A percentile compares a stretch with the other conserved stretches of the same genome.
phyloP scores from a whole-genome alignment of 2,329 filamentous ascomycete species.

The Sporothrix brunneoviolacea region DNA sequence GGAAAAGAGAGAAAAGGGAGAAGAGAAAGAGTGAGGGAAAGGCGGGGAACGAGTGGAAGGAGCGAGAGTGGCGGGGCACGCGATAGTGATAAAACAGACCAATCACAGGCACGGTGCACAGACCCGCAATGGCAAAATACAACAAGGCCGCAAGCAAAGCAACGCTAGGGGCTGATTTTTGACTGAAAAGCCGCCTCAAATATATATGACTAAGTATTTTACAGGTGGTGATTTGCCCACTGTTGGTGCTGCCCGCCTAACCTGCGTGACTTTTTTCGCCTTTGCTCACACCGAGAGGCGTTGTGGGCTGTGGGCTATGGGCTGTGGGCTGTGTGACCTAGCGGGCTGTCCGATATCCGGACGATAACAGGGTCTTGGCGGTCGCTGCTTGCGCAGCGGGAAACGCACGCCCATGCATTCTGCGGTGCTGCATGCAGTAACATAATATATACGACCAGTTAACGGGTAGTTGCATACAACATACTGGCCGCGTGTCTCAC shows the following conservation, averaged over 20 bases:
- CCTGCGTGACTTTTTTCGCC: not conserved
- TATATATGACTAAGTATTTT: not conserved
- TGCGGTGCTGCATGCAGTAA: not conserved
- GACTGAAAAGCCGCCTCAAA: not conserved
- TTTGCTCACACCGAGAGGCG: not conserved
- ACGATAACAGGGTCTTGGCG: conserved; percentile 2
- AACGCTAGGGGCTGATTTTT: conserved; percentile 1
- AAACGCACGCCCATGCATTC: no score
- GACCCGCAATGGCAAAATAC: conserved; percentile 14
- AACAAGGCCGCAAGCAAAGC: conserved; percentile 1
- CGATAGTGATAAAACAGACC: conserved; percentile 4
- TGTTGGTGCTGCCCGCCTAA: no score
- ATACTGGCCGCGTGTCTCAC: no score
- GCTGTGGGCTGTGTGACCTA: not conserved
- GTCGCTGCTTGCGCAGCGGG: not conserved
- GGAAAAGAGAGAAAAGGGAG: conserved; percentile 4
- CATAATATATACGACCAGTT: no score
- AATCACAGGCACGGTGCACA: not conserved
- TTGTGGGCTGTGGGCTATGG: no score
- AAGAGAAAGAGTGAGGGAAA: conserved; percentile 8
- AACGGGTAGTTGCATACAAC: not conserved
- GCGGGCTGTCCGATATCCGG: conserved; percentile 1
- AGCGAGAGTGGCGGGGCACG: conserved; percentile 19
- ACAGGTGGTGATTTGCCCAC: no score
- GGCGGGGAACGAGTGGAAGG: conserved; percentile 10